phyloP scores from a whole-genome alignment of 805 yeast species.

The Kodamaea laetipori region DNA sequence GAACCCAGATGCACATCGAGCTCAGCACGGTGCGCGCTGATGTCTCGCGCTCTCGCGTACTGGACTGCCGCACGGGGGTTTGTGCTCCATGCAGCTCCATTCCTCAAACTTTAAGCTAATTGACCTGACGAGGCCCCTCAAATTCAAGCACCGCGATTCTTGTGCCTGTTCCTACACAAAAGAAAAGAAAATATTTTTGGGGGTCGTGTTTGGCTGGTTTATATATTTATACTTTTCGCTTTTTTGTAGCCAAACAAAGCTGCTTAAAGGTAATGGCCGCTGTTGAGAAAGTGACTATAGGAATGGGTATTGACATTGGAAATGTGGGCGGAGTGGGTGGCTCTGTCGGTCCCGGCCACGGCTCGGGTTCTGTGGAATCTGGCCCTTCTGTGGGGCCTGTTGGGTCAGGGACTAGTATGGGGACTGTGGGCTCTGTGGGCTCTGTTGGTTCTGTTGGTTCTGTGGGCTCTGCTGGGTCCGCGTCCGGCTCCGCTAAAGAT shows the following conservation, averaged over 20 bases:
- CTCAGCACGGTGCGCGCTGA: too few relatives aligned
- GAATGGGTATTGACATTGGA: slow-evolving; percentile 1
- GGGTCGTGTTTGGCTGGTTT: not conserved
- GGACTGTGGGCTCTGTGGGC: not conserved
- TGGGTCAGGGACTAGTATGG: not conserved
- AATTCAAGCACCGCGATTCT: not conserved
- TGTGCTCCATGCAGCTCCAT: too few relatives aligned
- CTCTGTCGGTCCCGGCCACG: too few relatives aligned
- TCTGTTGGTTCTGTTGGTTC: not conserved
- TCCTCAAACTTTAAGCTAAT: too few relatives aligned
- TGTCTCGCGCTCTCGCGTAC: too few relatives aligned
- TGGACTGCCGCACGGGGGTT: not conserved
- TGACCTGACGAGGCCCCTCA: not conserved
- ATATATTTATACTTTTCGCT: slow-evolving; percentile 1
- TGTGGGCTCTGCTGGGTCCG: too few relatives aligned
- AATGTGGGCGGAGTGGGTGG: too few relatives aligned
- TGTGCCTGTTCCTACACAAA: not conserved
- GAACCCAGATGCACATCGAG: too few relatives aligned
- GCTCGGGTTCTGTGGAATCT: too few relatives aligned
- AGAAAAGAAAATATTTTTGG: not conserved
- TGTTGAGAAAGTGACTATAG: not conserved
- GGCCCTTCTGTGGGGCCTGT: too few relatives aligned
- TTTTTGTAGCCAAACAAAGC: not conserved
- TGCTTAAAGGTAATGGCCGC: slow-evolving; percentile 1
- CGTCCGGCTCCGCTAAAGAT: too few relatives aligned